Evolutionary conservation across 352 stramenopile genomes (phyloP).

Genomic region (Globisporangium sylvaticum): DNA sequence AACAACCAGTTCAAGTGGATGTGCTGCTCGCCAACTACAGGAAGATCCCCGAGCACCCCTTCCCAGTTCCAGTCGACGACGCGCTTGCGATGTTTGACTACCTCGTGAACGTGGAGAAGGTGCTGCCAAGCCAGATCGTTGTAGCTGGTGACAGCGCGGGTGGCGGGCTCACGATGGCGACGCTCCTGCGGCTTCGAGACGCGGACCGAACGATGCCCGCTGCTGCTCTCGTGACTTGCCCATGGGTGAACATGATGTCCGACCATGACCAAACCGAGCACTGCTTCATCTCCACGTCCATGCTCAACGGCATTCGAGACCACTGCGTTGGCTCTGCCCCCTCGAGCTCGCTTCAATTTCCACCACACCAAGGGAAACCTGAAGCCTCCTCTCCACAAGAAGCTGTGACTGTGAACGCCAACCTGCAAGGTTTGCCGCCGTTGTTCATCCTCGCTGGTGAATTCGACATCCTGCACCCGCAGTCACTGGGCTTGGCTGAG

Average conservation of each 20-base stretch:
- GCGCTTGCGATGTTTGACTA: conserved; percentile 37
- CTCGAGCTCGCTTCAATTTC: conserved; percentile 6
- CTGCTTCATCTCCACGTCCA: conserved; percentile 30
- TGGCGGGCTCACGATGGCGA: conserved; percentile 36
- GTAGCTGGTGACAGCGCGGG: conserved; percentile 41
- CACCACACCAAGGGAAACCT: conserved; percentile 11
- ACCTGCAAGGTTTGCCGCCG: conserved; percentile 30
- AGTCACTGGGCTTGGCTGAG: conserved; percentile 24
- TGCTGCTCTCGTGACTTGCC: conserved; percentile 31
- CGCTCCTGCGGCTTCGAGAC: conserved; percentile 31
- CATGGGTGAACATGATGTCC: conserved; percentile 24
- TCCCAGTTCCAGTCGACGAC: conserved; percentile 34
- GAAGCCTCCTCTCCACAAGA: conserved; percentile 24
- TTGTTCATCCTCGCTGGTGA: conserved; percentile 37
- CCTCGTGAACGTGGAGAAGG: conserved; percentile 25
- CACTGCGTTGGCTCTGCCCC: not conserved
- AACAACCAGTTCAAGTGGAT: conserved; percentile 26
- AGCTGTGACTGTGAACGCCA: conserved; percentile 35
- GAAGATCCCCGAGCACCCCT: conserved; percentile 40
- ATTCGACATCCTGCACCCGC: conserved; percentile 37
- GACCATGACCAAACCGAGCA: conserved; percentile 18
- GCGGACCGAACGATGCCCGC: not conserved
- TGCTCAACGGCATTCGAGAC: conserved; percentile 17
- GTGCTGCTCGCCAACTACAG: conserved; percentile 52
- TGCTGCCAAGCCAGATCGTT: conserved; percentile 35